A percentile compares a stretch with the other conserved stretches of the same genome.
These are phyloP conservation scores for Aspergillus clavatus DNA, from an alignment of 2,329 filamentous ascomycete species.

Conservation along the genomic window DNA sequence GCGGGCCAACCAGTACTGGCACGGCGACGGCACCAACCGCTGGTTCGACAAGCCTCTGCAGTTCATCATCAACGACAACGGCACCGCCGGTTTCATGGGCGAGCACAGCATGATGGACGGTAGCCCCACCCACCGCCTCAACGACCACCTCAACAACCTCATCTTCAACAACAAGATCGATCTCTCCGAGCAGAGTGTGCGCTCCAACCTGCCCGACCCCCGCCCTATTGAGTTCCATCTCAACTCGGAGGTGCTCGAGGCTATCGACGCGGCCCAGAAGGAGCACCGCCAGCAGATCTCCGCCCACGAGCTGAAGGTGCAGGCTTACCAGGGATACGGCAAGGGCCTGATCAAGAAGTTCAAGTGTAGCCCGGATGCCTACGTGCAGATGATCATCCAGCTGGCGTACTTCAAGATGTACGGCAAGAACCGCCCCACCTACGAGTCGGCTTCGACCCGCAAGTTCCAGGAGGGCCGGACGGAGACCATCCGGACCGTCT, in stretches of 20 bases:
- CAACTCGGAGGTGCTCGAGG: conserved; percentile 65
- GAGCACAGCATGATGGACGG: conserved; percentile 99
- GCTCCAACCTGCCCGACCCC: conserved; percentile 80
- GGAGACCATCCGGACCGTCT: conserved; percentile 89
- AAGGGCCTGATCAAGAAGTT: conserved; percentile 99
- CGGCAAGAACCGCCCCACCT: conserved; percentile 93
- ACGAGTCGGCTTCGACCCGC: conserved; percentile 91
- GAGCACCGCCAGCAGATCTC: conserved; percentile 80
- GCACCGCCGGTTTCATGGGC: conserved; percentile 93
- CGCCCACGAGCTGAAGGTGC: conserved; percentile 84
- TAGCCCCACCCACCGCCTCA: conserved; percentile 90
- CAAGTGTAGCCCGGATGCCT: conserved; percentile 95
- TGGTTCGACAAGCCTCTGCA: conserved; percentile 98
- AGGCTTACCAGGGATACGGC: conserved; percentile 95
- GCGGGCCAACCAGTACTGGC: conserved; percentile 95
- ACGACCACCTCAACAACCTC: conserved; percentile 86
- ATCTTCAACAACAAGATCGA: conserved; percentile 95
- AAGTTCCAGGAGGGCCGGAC: conserved; percentile 96
- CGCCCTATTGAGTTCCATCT: conserved; percentile 72
- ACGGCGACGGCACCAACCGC: conserved; percentile 89
- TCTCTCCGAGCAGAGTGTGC: conserved; percentile 70
- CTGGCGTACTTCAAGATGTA: conserved; percentile 99
- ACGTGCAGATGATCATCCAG: conserved; percentile 98
- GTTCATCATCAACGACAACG: conserved; percentile 98
- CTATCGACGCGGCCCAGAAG: conserved; percentile 71